Evolutionary conservation across 176 grass and related monocot genomes (phyloP).

Genomic region (Eragrostis nindensis): DNA sequence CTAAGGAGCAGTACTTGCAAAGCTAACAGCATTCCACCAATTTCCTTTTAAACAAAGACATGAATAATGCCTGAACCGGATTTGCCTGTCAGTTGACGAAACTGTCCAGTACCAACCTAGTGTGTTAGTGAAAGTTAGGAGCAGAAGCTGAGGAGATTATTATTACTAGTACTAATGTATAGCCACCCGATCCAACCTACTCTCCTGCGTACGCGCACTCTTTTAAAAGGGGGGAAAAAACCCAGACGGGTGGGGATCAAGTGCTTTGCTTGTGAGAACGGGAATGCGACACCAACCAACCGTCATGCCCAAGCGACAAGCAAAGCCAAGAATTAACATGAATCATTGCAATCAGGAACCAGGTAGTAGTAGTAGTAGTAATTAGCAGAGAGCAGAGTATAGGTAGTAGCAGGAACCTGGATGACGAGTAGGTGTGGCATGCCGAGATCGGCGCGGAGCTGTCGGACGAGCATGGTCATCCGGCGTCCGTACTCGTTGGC

Average conservation of each 20-base stretch:
- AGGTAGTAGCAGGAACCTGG: conserved; percentile 41
- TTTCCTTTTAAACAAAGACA: not conserved
- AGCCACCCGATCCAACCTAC: not conserved
- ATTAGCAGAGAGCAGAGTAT: too few species aligned
- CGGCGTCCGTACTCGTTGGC: conserved; percentile 55
- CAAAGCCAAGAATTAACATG: not conserved
- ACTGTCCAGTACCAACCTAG: not conserved
- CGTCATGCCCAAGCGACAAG: not conserved
- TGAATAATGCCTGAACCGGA: not conserved
- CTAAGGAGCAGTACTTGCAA: not conserved
- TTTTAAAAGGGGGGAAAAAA: not conserved
- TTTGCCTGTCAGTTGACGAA: not conserved
- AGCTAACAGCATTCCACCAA: not conserved
- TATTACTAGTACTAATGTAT: not conserved
- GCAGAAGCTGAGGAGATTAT: not conserved
- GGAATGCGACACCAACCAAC: not conserved
- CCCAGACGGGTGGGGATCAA: not conserved
- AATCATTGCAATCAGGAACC: too few species aligned
- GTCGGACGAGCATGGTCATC: conserved; percentile 56
- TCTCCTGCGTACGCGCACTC: not conserved
- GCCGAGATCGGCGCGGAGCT: conserved; percentile 64
- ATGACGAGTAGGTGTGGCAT: conserved; percentile 71
- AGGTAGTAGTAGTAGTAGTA: too few species aligned
- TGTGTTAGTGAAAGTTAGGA: not conserved
- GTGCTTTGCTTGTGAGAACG: not conserved